Percentiles rank a stretch among this genome's conserved stretches.
Conservation (phyloP, 306 rosid species). For the Acacia acuminata region DNA sequence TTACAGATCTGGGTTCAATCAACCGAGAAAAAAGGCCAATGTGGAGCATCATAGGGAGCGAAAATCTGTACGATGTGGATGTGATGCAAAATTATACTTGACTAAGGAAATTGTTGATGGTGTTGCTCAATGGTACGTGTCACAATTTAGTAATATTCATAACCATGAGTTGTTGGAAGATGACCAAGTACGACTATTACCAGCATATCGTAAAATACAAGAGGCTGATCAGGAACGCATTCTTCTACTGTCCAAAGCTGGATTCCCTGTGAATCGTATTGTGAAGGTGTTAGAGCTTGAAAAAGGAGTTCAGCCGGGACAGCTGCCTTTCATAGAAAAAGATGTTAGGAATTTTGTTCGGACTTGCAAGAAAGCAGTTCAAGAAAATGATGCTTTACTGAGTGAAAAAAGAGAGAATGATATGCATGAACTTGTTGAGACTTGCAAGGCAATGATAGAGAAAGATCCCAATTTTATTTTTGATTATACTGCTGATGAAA, state of each 20-base stretch:
- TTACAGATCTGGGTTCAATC: conserved; percentile 70
- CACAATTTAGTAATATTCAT: conserved; percentile 71
- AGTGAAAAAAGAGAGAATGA: conserved; percentile 63
- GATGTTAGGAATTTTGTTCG: conserved; percentile 72
- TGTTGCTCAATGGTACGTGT: conserved; percentile 60
- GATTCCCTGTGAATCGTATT: conserved; percentile 68
- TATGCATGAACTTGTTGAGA: conserved; percentile 58
- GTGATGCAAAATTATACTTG: conserved; percentile 71
- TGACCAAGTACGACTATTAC: conserved; percentile 73
- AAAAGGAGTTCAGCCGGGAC: conserved; percentile 69
- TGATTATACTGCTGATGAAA: conserved; percentile 51
- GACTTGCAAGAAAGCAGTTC: conserved; percentile 67
- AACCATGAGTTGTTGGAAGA: conserved; percentile 75
- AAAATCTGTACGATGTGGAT: conserved; percentile 74
- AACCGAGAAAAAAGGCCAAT: conserved; percentile 69
- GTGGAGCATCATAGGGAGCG: conserved; percentile 75
- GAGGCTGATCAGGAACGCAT: conserved; percentile 66
- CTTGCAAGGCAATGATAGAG: conserved; percentile 49
- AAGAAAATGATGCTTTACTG: conserved; percentile 67
- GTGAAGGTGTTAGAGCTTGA: conserved; percentile 66
- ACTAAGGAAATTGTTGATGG: conserved; percentile 66
- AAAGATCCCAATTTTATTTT: conserved; percentile 52
- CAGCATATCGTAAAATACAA: conserved; percentile 70
- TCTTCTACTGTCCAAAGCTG: conserved; percentile 67
- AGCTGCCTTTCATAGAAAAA: conserved; percentile 70